These are phyloP conservation scores for Cyberlindnera xishuangbannaensis DNA, from an alignment of 805 yeast genomes.

Conservation along the genomic window DNA sequence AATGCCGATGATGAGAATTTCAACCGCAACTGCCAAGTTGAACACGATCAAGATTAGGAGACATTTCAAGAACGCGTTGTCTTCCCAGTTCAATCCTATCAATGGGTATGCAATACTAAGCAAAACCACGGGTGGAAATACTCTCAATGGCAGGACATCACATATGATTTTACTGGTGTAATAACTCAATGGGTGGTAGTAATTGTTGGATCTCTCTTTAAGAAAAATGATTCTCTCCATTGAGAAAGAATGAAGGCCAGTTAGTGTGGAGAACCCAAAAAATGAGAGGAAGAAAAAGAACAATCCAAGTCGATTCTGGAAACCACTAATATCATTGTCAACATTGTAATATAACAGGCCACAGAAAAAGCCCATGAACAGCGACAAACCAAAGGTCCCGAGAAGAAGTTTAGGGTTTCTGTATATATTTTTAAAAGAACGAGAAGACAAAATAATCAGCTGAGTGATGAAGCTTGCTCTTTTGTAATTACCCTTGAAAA, in stretches of 20 bases:
- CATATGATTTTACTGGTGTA: constrained; percentile 80
- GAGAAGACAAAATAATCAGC: constrained; percentile 64
- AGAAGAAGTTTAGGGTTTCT: constrained; percentile 86
- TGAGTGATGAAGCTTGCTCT: constrained; percentile 60
- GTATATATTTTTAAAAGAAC: constrained; percentile 89
- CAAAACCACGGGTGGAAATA: constrained; percentile 85
- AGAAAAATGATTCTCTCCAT: constrained; percentile 84
- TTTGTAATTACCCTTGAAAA: constrained; percentile 22
- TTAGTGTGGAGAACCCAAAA: constrained; percentile 90
- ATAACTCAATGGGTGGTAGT: constrained; percentile 83
- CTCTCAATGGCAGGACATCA: constrained; percentile 87
- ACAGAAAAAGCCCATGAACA: constrained; percentile 74
- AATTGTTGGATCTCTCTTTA: constrained; percentile 91
- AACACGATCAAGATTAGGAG: constrained; percentile 68
- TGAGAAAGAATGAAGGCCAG: constrained; percentile 86
- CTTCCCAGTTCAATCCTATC: constrained; percentile 79
- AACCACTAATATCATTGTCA: constrained; percentile 87
- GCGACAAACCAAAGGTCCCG: constrained; percentile 76
- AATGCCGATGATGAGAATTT: constrained; percentile 83
- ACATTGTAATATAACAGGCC: constrained; percentile 82
- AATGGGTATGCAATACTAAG: constrained; percentile 81
- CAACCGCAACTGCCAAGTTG: constrained; percentile 80
- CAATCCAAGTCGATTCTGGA: constrained; percentile 90
- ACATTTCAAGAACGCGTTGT: constrained; percentile 67
- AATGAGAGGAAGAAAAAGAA: constrained; percentile 87